Conservation (phyloP, 164 flowering plant genomes). For the Dillenia suffruticosa region DNA sequence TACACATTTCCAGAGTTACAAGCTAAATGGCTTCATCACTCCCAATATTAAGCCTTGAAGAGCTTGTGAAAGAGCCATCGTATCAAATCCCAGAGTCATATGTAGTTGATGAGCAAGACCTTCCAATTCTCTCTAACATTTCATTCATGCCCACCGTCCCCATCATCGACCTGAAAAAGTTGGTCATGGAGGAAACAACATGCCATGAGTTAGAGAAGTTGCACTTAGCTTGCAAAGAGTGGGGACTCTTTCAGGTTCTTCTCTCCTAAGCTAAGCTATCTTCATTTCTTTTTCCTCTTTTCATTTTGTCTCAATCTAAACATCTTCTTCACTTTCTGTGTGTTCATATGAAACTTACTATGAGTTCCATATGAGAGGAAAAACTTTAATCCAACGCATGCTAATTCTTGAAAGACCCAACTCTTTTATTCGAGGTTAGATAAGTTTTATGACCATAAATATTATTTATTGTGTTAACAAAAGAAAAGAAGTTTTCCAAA, state of each 20-base stretch:
- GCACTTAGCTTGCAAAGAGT: slow-evolving; percentile 36
- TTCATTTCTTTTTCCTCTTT: too few species aligned
- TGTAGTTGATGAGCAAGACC: background rate
- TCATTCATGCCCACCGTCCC: slow-evolving; percentile 9
- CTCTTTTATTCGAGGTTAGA: too few species aligned
- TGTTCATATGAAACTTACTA: too few species aligned
- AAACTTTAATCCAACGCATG: too few species aligned
- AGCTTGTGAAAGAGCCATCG: slow-evolving; percentile 14
- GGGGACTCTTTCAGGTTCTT: slow-evolving; percentile 46
- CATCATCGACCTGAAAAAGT: slow-evolving; percentile 14
- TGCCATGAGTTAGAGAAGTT: slow-evolving; percentile 26
- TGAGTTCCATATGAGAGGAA: too few species aligned
- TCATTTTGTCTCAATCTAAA: too few species aligned
- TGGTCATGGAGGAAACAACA: slow-evolving; percentile 5
- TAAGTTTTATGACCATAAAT: too few species aligned
- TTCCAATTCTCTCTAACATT: background rate
- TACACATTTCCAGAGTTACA: too few species aligned
- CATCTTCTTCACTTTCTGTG: too few species aligned
- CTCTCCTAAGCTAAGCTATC: background rate
- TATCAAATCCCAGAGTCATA: slow-evolving; percentile 8
- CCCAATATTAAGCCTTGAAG: slow-evolving; percentile 14
- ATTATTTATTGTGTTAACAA: too few species aligned
- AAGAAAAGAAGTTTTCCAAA: too few species aligned
- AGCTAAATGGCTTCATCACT: background rate
- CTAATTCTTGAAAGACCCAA: too few species aligned